Evolutionary conservation across 441 rosid genomes (phyloP).

Genomic region (Brassica hybrid): DNA sequence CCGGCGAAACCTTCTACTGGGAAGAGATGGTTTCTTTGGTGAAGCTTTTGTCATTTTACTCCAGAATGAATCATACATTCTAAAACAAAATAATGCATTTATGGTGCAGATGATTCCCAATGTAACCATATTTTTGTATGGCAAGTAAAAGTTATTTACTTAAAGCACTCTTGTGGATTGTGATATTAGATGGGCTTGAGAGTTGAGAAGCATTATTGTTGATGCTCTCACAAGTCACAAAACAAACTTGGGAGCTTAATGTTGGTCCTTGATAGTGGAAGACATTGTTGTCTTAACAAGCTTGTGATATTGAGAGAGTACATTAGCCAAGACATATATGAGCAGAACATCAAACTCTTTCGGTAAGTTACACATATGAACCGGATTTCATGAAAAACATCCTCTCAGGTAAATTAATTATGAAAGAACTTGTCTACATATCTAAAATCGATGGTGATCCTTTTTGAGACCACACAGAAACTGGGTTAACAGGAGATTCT

Average conservation of each 20-base stretch:
- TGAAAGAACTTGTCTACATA: not conserved
- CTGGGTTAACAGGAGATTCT: not conserved
- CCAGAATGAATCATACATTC: not conserved
- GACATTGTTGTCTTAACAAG: not conserved
- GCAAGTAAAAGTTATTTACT: not conserved
- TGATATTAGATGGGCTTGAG: not conserved
- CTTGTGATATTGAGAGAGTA: not conserved
- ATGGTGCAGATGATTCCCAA: not conserved
- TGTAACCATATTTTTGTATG: not conserved
- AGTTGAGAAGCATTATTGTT: not conserved
- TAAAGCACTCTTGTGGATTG: not conserved
- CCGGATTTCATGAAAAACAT: not conserved
- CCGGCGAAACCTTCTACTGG: slow-evolving; percentile 37
- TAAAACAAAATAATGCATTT: not conserved
- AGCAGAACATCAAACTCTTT: not conserved
- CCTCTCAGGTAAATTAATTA: not conserved
- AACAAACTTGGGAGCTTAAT: not conserved
- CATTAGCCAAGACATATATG: not conserved
- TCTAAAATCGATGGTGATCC: not conserved
- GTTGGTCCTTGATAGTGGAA: not conserved
- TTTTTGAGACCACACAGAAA: slow-evolving; percentile 4
- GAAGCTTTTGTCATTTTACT: slow-evolving; percentile 31
- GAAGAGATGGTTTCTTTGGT: slow-evolving; percentile 79
- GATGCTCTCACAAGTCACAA: not conserved
- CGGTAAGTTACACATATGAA: not conserved